A percentile compares a stretch with the other conserved stretches of the same genome.
Conservation (phyloP, 805 yeast genomes). For the Kodamaea kakaduensis region DNA sequence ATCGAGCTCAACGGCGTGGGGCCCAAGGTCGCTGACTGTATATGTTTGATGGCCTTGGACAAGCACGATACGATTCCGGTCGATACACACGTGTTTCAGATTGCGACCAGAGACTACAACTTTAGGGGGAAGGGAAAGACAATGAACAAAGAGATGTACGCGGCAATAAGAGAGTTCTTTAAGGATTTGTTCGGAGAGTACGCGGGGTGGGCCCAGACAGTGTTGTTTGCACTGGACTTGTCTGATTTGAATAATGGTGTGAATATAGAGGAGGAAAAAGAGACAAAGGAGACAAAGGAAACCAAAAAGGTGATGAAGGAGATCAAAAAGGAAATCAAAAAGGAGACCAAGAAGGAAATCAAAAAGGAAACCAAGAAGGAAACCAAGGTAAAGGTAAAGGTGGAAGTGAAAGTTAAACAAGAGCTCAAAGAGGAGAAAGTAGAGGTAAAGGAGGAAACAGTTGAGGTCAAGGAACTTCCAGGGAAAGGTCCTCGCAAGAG, state of each 20-base stretch:
- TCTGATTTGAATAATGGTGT: conserved; percentile 67
- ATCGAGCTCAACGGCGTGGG: conserved; percentile 83
- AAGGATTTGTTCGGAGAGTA: conserved; percentile 75
- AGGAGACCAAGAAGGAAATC: conserved; percentile 23
- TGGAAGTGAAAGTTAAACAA: background rate
- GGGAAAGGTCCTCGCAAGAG: background rate
- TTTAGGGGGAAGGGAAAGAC: conserved; percentile 43
- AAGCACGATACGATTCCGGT: conserved; percentile 88
- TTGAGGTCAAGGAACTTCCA: too few species aligned
- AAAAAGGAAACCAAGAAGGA: conserved; percentile 28
- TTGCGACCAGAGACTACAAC: conserved; percentile 78
- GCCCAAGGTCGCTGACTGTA: conserved; percentile 97
- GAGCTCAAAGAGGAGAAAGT: too few species aligned
- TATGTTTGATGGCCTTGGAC: conserved; percentile 85
- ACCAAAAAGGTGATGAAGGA: conserved; percentile 20
- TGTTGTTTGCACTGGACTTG: conserved; percentile 82
- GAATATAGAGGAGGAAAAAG: conserved; percentile 22
- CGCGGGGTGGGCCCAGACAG: conserved; percentile 99
- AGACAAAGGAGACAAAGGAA: background rate
- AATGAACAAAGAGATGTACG: conserved; percentile 50
- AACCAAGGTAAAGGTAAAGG: conserved; percentile 48
- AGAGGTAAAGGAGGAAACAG: background rate
- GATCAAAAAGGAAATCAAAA: conserved; percentile 29
- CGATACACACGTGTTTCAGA: conserved; percentile 91
- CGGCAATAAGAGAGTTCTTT: conserved; percentile 56